Conservation (phyloP, 1,284 basidiomycete species). For the Pseudozyma thailandica region DNA sequence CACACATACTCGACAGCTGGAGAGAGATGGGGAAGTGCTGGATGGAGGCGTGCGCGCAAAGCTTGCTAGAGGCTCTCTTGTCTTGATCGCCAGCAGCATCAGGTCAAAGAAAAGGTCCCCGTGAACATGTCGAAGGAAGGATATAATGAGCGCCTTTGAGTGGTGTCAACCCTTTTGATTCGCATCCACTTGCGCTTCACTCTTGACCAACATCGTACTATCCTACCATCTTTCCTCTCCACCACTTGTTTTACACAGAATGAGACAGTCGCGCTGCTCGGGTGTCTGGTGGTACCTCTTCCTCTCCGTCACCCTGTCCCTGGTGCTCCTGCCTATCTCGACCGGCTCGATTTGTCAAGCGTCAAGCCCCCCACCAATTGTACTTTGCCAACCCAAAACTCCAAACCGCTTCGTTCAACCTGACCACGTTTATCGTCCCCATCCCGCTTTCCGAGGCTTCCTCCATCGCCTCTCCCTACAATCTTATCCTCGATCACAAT, state of each 20-base stretch:
- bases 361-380: slow-evolving; percentile 27
- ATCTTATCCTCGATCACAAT: slow-evolving; percentile 13
- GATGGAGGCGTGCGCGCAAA: too few relatives aligned
- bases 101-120: neutral
- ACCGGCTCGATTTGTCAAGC: slow-evolving; percentile 4
- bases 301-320: neutral
- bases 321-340: neutral
- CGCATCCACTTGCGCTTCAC: too few relatives aligned
- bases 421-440: slow-evolving; percentile 26
- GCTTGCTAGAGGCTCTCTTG: neutral
- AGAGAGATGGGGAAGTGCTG: too few relatives aligned
- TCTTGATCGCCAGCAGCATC: neutral
- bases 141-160: neutral
- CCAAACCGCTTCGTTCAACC: slow-evolving; percentile 24
- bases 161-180: neutral
- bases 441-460: slow-evolving; percentile 19
- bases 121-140: too few relatives aligned
- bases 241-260: too few relatives aligned
- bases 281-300: slow-evolving; percentile 1
- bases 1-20: too few relatives aligned
- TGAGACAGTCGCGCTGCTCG: neutral
- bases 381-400: slow-evolving; percentile 12
- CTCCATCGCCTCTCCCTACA: slow-evolving; percentile 16
- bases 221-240: too few relatives aligned
- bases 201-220: too few relatives aligned